Conservation (phyloP, 78 protist species). For the slime mould (Dictyostelium discoideum) region DNA sequence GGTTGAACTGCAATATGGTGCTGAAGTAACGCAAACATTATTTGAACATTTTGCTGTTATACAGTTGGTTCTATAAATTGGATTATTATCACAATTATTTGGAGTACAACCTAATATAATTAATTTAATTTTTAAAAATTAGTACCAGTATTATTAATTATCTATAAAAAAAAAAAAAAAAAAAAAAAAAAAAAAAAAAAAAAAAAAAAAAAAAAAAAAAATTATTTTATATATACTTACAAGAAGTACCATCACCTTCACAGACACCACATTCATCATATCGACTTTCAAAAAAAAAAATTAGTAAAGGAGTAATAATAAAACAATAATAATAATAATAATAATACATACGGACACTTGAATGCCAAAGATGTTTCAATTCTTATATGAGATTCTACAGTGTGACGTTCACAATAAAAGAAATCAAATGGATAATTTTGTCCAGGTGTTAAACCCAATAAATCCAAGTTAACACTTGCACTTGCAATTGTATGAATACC, state of each 20-base stretch:
- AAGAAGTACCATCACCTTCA: neutral
- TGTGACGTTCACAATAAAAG: slow-evolving; percentile 75
- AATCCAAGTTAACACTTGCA: neutral
- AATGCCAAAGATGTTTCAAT: slow-evolving; percentile 6
- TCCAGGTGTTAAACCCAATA: neutral
- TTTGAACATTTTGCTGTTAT: neutral
- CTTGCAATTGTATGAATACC: slow-evolving; percentile 42
- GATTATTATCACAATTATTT: neutral
- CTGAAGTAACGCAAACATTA: neutral
- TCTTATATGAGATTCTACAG: slow-evolving; percentile 7
- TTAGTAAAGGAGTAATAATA: neutral
- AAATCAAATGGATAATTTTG: slow-evolving; percentile 56
- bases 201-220: no score
- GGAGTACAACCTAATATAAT: neutral
- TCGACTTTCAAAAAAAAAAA: neutral
- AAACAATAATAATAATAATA: neutral
- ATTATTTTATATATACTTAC: neutral
- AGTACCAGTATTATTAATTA: no score
- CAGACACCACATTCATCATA: slow-evolving; percentile 1
- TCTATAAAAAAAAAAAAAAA: no score
- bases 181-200: no score
- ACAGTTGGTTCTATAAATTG: neutral
- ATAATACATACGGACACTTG: neutral
- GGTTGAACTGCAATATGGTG: neutral
- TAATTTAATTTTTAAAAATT: neutral